Conservation (phyloP, 2,329 filamentous ascomycete genomes). For the Juglanconis sp. region DNA sequence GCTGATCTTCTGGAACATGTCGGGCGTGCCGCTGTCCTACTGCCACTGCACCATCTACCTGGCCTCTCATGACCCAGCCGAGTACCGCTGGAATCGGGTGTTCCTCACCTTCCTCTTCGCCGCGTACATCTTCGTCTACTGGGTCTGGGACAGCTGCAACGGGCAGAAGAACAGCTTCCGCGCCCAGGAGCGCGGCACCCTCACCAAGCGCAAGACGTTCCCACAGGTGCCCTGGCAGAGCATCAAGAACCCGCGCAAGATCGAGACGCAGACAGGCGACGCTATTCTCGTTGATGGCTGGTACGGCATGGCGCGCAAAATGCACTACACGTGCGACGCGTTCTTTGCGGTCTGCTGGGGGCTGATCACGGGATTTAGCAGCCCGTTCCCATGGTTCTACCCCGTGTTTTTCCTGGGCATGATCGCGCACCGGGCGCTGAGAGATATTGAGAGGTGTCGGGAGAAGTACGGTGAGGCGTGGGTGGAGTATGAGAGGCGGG, state of each 20-base stretch:
- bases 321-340: constrained; percentile 77
- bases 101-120: constrained; percentile 59
- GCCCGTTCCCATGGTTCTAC: constrained; percentile 88
- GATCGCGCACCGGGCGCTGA: constrained; percentile 73
- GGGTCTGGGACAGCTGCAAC: constrained; percentile 81
- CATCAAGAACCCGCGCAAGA: constrained; percentile 68
- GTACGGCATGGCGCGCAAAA: constrained; percentile 72
- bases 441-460: constrained; percentile 73
- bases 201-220: constrained; percentile 66
- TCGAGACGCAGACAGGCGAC: constrained; percentile 66
- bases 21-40: constrained; percentile 76
- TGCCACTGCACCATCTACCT: constrained; percentile 82
- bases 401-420: constrained; percentile 75
- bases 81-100: constrained; percentile 64
- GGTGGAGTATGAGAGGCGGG: constrained; percentile 74
- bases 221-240: constrained; percentile 78
- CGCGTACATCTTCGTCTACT: constrained; percentile 72
- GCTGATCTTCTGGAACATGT: constrained; percentile 87
- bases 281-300: constrained; percentile 73
- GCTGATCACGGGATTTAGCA: constrained; percentile 74
- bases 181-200: constrained; percentile 63
- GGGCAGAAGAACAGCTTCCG: constrained; percentile 84
- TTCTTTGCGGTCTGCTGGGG: constrained; percentile 78
- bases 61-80: constrained; percentile 67
- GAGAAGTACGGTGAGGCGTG: constrained; percentile 80